phyloP scores from a whole-genome alignment of 225 moss, liverwort and hornwort species.

The Thuidium tamariscinum region DNA sequence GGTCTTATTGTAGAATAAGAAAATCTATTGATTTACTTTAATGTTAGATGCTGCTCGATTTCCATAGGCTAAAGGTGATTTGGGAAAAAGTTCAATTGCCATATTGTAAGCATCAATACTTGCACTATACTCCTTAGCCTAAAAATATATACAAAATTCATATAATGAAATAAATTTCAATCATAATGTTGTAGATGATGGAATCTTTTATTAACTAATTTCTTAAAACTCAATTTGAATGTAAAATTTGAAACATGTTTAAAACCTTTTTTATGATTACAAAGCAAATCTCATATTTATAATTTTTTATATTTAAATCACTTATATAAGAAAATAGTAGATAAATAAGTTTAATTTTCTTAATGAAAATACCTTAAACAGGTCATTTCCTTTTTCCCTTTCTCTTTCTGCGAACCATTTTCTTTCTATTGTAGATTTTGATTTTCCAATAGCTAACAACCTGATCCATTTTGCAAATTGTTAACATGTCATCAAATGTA shows the following conservation, averaged over 20 bases:
- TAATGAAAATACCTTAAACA: background rate
- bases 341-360: fast-evolving
- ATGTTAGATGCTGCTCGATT: conserved; percentile 39
- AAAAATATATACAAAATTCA: background rate
- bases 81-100: conserved; percentile 26
- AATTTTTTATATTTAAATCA: too few species aligned
- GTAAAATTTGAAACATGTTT: too few species aligned
- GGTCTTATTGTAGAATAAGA: background rate
- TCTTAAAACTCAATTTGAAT: too few species aligned
- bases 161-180: background rate
- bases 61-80: conserved; percentile 20
- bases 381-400: conserved; percentile 52
- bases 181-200: background rate
- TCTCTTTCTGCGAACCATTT: conserved; percentile 45
- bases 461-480: background rate
- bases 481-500: fast-evolving
- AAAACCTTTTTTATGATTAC: background rate
- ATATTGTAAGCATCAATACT: conserved; percentile 35
- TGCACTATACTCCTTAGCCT: conserved; percentile 43
- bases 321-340: fast-evolving
- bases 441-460: conserved; percentile 18
- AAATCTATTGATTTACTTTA: background rate
- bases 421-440: conserved; percentile 25
- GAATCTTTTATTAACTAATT: too few species aligned
- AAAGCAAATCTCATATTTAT: background rate